Percentiles rank a stretch among this genome's conserved stretches.
Conservation (phyloP, 164 flowering plant genomes). For the Magnolia officinalis region DNA sequence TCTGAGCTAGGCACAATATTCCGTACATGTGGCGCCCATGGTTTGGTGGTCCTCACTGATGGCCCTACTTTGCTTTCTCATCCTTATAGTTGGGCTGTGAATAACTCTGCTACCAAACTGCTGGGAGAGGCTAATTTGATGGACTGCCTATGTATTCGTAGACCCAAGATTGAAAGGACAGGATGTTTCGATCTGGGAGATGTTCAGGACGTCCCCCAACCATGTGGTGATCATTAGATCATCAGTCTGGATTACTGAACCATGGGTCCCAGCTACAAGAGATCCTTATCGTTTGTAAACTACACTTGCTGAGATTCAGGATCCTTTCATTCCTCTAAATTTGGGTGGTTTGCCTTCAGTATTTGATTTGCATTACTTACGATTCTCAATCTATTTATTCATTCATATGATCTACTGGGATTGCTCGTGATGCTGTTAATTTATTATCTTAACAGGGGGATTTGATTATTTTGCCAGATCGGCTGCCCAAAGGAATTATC, state of each 20-base stretch:
- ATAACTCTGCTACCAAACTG: too few species aligned
- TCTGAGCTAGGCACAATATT: too few species aligned
- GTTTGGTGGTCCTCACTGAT: too few species aligned
- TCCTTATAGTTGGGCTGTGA: too few species aligned
- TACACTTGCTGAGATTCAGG: not conserved
- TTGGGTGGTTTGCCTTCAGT: not conserved
- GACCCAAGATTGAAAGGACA: not conserved
- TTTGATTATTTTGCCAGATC: slow-evolving; percentile 57
- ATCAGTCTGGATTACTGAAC: not conserved
- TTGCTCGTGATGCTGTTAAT: slow-evolving; percentile 32
- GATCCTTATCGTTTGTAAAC: too few species aligned
- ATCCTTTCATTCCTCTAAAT: not conserved
- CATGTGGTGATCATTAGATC: not conserved
- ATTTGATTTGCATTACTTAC: not conserved
- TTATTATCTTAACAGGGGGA: slow-evolving; percentile 55
- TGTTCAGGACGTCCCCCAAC: not conserved
- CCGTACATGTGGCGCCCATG: too few species aligned
- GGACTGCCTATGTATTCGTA: too few species aligned
- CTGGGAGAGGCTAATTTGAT: too few species aligned
- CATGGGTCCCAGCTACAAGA: not conserved
- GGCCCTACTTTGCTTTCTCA: too few species aligned
- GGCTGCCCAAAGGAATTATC: slow-evolving; percentile 35
- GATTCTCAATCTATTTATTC: not conserved
- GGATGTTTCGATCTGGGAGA: not conserved
- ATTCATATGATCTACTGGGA: slow-evolving; percentile 11